Conservation (phyloP, 2,329 filamentous ascomycete genomes). For the Venturiaceae sp. region DNA sequence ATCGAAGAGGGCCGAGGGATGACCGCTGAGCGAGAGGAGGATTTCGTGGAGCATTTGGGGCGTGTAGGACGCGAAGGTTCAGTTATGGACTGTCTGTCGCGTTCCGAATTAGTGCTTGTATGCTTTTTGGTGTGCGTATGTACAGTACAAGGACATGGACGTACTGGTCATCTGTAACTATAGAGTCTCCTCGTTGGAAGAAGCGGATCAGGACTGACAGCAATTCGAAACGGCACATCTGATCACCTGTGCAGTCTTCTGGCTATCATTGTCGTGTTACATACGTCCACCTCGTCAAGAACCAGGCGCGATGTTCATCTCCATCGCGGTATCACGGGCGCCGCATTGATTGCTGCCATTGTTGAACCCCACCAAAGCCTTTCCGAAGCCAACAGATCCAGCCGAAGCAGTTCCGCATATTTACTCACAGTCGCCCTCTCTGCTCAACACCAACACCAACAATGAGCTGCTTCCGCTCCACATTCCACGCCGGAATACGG, state of each 20-base stretch:
- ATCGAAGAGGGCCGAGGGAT: slow-evolving; percentile 80
- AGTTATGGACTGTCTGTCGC: neutral
- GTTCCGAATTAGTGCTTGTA: neutral
- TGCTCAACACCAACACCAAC: neutral
- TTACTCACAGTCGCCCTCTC: neutral
- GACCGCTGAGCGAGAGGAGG: slow-evolving; percentile 88
- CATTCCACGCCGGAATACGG: slow-evolving; percentile 5
- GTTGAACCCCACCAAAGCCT: neutral
- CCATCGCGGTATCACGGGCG: neutral
- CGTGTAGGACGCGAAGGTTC: neutral
- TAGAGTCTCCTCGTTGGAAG: neutral
- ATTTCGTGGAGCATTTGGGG: slow-evolving; percentile 89
- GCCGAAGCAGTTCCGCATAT: neutral
- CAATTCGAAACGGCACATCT: slow-evolving; percentile 8
- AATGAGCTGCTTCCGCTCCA: slow-evolving; percentile 4
- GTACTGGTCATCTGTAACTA: neutral
- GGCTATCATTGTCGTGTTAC: neutral
- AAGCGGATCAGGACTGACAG: slow-evolving; percentile 3
- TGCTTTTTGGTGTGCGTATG: neutral
- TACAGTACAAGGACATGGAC: no score
- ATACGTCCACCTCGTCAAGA: neutral
- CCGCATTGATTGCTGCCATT: neutral
- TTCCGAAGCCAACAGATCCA: neutral
- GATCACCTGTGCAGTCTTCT: neutral
- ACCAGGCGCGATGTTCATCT: neutral